A percentile compares a stretch with the other conserved stretches of the same genome.
These are phyloP conservation scores for Metarhizium album DNA, from an alignment of 2,329 filamentous ascomycete genomes.

Conservation along the genomic window DNA sequence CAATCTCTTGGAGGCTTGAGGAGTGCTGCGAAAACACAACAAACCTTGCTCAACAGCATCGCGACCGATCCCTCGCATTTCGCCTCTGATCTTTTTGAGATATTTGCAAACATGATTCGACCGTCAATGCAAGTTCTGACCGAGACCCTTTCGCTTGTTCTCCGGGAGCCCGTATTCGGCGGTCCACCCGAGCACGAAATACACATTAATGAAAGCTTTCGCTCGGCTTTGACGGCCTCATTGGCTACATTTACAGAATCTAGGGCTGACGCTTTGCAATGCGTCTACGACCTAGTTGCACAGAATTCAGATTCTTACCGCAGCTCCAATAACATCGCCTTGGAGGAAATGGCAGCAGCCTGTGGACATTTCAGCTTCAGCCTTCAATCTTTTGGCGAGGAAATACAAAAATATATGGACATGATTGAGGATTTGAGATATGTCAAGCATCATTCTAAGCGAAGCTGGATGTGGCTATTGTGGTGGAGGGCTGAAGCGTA, in stretches of 20 bases:
- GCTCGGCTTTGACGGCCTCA: conserved; percentile 62
- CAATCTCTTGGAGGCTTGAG: conserved; percentile 79
- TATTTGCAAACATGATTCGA: conserved; percentile 75
- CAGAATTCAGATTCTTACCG: conserved; percentile 46
- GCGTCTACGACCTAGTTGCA: conserved; percentile 66
- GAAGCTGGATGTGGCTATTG: conserved; percentile 68
- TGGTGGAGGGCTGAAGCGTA: conserved; percentile 45
- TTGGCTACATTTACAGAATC: conserved; percentile 62
- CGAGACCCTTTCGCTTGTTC: conserved; percentile 70
- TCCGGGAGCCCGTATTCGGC: conserved; percentile 69
- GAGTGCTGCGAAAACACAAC: conserved; percentile 78
- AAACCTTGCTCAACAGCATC: conserved; percentile 52
- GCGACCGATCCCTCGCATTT: conserved; percentile 14
- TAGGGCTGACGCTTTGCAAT: conserved; percentile 59
- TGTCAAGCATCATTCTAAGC: conserved; percentile 46
- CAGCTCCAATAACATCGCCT: conserved; percentile 67
- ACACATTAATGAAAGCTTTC: conserved; percentile 59
- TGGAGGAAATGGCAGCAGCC: conserved; percentile 85
- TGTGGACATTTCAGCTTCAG: conserved; percentile 90
- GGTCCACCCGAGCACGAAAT: conserved; percentile 29
- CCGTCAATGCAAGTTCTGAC: conserved; percentile 86
- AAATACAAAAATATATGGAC: conserved; percentile 68
- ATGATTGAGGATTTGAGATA: conserved; percentile 73
- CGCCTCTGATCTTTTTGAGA: conserved; percentile 65
- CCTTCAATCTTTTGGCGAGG: conserved; percentile 74